Conservation (phyloP, 352 stramenopile species). For the Aphanomyces invadans region DNA sequence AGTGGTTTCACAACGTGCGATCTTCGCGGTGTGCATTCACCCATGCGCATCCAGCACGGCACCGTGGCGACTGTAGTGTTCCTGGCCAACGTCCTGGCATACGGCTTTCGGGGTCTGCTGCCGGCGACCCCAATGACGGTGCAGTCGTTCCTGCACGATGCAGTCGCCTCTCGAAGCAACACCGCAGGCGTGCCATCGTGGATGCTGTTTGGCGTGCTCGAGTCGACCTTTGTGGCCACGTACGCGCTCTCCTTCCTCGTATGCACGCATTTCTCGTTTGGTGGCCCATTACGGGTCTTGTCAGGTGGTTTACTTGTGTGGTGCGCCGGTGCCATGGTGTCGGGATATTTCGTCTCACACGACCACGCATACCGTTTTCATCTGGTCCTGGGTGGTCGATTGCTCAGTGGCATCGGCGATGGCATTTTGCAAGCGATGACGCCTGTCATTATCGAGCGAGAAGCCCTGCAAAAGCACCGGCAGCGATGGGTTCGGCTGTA, state of each 20-base stretch:
- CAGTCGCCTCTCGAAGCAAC: not conserved
- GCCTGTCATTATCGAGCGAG: not conserved
- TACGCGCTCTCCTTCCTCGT: not conserved
- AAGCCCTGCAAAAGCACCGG: not conserved
- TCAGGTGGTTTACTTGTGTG: not conserved
- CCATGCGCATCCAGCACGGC: no score
- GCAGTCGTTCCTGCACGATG: not conserved
- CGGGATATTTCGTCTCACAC: not conserved
- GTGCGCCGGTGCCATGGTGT: not conserved
- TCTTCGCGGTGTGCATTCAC: no score
- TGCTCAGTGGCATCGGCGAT: not conserved
- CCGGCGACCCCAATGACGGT: not conserved
- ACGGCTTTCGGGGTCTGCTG: not conserved
- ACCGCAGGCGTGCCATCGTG: not conserved
- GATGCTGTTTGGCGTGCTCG: conserved; percentile 6
- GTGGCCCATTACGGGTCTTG: not conserved
- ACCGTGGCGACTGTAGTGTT: not conserved
- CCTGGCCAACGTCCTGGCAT: not conserved
- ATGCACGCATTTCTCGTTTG: not conserved
- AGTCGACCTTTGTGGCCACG: not conserved
- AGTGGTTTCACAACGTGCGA: no score
- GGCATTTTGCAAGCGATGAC: not conserved
- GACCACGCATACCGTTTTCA: not conserved
- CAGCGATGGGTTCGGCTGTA: not conserved
- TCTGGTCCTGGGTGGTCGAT: not conserved